phyloP scores from a whole-genome alignment of 768 basidiomycete genomes.

The Glaciozyma antarctica region DNA sequence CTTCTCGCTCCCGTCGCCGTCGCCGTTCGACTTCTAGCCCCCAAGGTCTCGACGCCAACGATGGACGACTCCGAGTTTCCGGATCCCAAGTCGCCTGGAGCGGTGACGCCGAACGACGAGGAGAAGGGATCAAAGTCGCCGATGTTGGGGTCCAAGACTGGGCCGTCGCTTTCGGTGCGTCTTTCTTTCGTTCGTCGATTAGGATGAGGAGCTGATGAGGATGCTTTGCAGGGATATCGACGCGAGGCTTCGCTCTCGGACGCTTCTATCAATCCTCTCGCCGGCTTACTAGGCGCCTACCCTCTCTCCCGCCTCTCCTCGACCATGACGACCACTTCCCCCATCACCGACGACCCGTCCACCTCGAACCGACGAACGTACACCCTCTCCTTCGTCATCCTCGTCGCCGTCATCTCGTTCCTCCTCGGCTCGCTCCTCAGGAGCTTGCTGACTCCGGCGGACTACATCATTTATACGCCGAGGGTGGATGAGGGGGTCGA shows the following conservation, averaged over 20 bases:
- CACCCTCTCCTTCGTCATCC: constrained; percentile 53
- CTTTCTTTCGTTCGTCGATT: too few relatives aligned
- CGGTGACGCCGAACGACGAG: constrained; percentile 13
- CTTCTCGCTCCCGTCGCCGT: constrained; percentile 33
- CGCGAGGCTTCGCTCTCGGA: constrained; percentile 13
- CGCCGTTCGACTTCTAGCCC: constrained; percentile 25
- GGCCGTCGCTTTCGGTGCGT: neutral
- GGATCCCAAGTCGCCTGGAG: constrained; percentile 27
- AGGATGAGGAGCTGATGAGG: neutral
- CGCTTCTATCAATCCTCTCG: constrained; percentile 5
- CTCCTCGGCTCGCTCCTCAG: constrained; percentile 82
- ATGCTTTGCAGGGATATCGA: constrained; percentile 1
- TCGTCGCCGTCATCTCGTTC: constrained; percentile 77
- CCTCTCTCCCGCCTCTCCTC: constrained; percentile 23
- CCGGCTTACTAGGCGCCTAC: constrained; percentile 26
- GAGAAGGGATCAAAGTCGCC: neutral
- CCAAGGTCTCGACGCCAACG: constrained; percentile 15
- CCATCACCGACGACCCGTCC: constrained; percentile 5
- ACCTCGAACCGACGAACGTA: constrained; percentile 37
- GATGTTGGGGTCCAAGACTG: neutral
- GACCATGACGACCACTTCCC: constrained; percentile 10
- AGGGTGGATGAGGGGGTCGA: constrained; percentile 18
- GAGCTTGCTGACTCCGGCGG: constrained; percentile 64
- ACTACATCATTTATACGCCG: constrained; percentile 30
- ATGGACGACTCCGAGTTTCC: constrained; percentile 28